Evolutionary conservation across 176 grass and related monocot species (phyloP).

Genomic region (barley (Hordeum vulgare)): MorexV3_pseudomolecules_assembly NC_058519.1:642119501-642120000

Average conservation of each 20-base stretch:
- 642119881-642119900: slow-evolving; percentile 27
- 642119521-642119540: background rate
- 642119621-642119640: slow-evolving; percentile 51
- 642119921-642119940: background rate
- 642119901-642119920: slow-evolving; percentile 38
- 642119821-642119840: slow-evolving; percentile 54
- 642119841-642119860: slow-evolving; percentile 33
- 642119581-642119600: background rate
- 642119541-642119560: background rate
- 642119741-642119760: slow-evolving; percentile 8
- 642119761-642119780: slow-evolving; percentile 36
- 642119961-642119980: slow-evolving; percentile 35
- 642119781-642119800: slow-evolving; percentile 38
- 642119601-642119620: slow-evolving; percentile 60
- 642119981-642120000: slow-evolving; percentile 44
- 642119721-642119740: background rate
- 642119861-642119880: slow-evolving; percentile 27
- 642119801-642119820: slow-evolving; percentile 41
- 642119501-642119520: background rate
- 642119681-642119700: background rate
- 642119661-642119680: slow-evolving; percentile 47
- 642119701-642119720: slow-evolving; percentile 47
- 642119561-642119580: background rate
- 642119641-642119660: slow-evolving; percentile 54
- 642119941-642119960: slow-evolving; percentile 6